Evolutionary conservation across 768 basidiomycete species (phyloP), one percentile per base, ranked within the genome.

Genomic region (Pulveroboletus sp.): DNA sequence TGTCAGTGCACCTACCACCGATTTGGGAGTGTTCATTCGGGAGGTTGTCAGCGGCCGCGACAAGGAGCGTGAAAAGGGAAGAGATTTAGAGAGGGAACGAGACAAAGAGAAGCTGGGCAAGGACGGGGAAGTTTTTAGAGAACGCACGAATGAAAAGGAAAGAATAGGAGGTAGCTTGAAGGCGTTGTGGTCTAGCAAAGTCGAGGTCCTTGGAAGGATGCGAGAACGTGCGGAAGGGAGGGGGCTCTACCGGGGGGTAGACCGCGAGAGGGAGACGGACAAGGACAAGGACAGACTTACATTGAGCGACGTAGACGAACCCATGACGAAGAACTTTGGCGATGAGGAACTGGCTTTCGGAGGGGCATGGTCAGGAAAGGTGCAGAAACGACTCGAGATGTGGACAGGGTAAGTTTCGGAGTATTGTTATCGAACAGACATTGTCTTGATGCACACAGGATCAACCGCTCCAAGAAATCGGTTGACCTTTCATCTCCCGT

Each of bases 1-100:
- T 43, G 64, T 81, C n/a, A 56, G 74, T 32, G 72, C 72, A 11
- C 69, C 75, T 30, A 80, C 77, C 8, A 60, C 72, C 8, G 82
- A 88, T 57, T 60, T 89, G 37, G 73, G 67, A 6, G 63, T 60
- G 10, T 77, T 89, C 56, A 75, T 82, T 39, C 70, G 67, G 43
- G 65, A 72, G 32, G 62, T 82, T 8, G 54, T 74, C 36, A 63
- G 61, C 21, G 65, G 62, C 26, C 63, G 65, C 15, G 62, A 58
- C 43, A 53, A 56, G 55, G 53, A 60, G 38, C 54, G 71, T 64
- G 62, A 71, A 66, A 55, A 70, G 40, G 75, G 69, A 13, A 67
- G 72, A 56, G 59, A 58, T 32, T 26, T 17, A 27, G 55, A 65
- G 15, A 71, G 62, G 53, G 61, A 71, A 21, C 62, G 63, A 43